These are phyloP conservation scores for Cerioporus squamosus DNA, from an alignment of 1,284 basidiomycete species.

Conservation along the genomic window DNA sequence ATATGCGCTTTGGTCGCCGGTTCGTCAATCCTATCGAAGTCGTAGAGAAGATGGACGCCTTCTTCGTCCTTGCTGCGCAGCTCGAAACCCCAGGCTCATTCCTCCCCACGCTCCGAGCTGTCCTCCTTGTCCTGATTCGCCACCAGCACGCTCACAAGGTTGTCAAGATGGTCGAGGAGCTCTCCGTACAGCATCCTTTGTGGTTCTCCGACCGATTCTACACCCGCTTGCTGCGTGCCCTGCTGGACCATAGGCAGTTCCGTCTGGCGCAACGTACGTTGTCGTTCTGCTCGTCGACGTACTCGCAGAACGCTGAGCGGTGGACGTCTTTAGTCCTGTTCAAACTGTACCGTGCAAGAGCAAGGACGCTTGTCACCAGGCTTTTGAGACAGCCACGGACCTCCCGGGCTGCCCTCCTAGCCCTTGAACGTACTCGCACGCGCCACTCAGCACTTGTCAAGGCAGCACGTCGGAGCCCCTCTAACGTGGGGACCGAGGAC, in stretches of 20 bases:
- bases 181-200: conserved; percentile 1
- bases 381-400: background rate
- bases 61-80: background rate
- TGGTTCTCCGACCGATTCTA: conserved; percentile 7
- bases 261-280: conserved; percentile 14
- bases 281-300: background rate
- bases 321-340: conserved; percentile 8
- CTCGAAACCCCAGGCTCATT: background rate
- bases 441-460: background rate
- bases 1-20: conserved; percentile 6
- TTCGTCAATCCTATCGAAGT: conserved; percentile 11
- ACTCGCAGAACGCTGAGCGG: background rate
- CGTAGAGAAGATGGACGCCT: background rate
- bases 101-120: background rate
- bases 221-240: conserved; percentile 13
- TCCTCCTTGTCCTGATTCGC: conserved; percentile 12
- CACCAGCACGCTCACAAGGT: conserved; percentile 9
- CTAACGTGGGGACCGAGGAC: background rate
- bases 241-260: conserved; percentile 24
- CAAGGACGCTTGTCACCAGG: conserved; percentile 4
- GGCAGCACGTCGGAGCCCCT: background rate
- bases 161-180: conserved; percentile 6
- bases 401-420: background rate
- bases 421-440: background rate
- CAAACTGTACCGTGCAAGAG: conserved; percentile 4